A percentile compares a stretch with the other conserved stretches of the same genome.
Evolutionary conservation across 495 filamentous ascomycete species (phyloP).

Genomic region (Bryoglossum gracile): DNA sequence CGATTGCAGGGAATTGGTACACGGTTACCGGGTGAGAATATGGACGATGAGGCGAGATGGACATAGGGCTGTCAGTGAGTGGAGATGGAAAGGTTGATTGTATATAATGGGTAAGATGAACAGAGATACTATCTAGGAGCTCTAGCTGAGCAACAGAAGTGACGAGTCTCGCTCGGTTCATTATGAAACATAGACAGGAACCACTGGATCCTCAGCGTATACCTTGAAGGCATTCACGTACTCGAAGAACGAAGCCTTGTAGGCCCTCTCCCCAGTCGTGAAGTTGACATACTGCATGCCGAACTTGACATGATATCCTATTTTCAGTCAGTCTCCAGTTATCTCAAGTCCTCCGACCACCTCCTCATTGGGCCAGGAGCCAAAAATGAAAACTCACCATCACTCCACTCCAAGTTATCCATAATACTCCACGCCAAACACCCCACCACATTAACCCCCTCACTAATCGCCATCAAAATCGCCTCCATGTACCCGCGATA

Average conservation of each 20-base stretch:
- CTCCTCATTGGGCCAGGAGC: too few relatives aligned
- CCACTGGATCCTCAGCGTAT: constrained; percentile 17
- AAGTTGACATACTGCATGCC: constrained; percentile 35
- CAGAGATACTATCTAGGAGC: too few relatives aligned
- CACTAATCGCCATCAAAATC: constrained; percentile 30
- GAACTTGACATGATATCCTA: too few relatives aligned
- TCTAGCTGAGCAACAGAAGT: too few relatives aligned
- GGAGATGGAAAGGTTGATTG: too few relatives aligned
- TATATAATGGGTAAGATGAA: too few relatives aligned
- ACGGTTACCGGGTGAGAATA: constrained; percentile 7
- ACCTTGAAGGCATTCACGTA: constrained; percentile 33
- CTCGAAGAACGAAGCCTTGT: constrained; percentile 43
- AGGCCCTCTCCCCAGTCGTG: constrained; percentile 34
- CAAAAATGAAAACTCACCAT: too few relatives aligned
- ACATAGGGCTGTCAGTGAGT: too few relatives aligned
- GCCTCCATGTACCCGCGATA: constrained; percentile 34
- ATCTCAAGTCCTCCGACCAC: too few relatives aligned
- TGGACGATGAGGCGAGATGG: too few relatives aligned
- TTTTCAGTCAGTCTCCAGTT: background rate
- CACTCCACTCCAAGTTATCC: constrained; percentile 21
- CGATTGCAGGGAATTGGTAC: constrained; percentile 38
- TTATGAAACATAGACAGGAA: constrained; percentile 13
- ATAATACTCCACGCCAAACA: constrained; percentile 36
- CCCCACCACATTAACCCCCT: constrained; percentile 36
- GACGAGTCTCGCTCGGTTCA: too few relatives aligned